Evolutionary conservation across 805 yeast species (phyloP).

Genomic region (Jamesozyma spencerorum): DNA sequence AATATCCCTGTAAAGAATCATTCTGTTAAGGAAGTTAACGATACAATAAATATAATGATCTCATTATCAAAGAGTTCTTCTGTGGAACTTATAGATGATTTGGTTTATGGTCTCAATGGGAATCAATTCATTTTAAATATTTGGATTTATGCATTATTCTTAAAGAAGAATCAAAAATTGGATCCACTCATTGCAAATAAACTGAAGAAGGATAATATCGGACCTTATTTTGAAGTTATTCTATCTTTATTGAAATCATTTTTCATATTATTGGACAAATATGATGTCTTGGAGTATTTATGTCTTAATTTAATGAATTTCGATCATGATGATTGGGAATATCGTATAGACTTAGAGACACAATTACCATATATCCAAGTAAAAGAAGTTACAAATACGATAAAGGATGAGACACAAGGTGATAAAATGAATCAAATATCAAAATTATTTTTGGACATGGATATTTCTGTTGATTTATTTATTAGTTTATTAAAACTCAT

Average conservation of each 20-base stretch:
- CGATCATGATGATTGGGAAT: slow-evolving; percentile 32
- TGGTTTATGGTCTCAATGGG: slow-evolving; percentile 17
- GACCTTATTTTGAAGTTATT: slow-evolving; percentile 26
- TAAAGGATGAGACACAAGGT: background rate
- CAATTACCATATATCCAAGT: slow-evolving; percentile 29
- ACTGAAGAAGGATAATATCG: slow-evolving; percentile 4
- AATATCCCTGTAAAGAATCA: slow-evolving; percentile 30
- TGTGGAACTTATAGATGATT: slow-evolving; percentile 27
- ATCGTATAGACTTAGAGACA: slow-evolving; percentile 29
- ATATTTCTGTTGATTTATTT: slow-evolving; percentile 34
- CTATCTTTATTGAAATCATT: slow-evolving; percentile 29
- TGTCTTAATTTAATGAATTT: slow-evolving; percentile 27
- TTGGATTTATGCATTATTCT: slow-evolving; percentile 32
- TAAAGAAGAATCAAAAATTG: slow-evolving; percentile 25
- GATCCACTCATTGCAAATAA: slow-evolving; percentile 10
- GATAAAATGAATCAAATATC: slow-evolving; percentile 8
- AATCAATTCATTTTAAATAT: slow-evolving; percentile 25
- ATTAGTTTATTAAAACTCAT: slow-evolving; percentile 40
- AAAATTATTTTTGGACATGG: slow-evolving; percentile 37
- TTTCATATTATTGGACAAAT: slow-evolving; percentile 24
- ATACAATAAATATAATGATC: slow-evolving; percentile 54
- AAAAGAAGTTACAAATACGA: background rate
- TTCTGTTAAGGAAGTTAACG: slow-evolving; percentile 45
- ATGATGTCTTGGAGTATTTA: slow-evolving; percentile 19
- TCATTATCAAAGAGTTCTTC: slow-evolving; percentile 45